Evolutionary conservation across 2,329 filamentous ascomycete species (phyloP).

Genomic region (Cordyceps farinosa): DNA sequence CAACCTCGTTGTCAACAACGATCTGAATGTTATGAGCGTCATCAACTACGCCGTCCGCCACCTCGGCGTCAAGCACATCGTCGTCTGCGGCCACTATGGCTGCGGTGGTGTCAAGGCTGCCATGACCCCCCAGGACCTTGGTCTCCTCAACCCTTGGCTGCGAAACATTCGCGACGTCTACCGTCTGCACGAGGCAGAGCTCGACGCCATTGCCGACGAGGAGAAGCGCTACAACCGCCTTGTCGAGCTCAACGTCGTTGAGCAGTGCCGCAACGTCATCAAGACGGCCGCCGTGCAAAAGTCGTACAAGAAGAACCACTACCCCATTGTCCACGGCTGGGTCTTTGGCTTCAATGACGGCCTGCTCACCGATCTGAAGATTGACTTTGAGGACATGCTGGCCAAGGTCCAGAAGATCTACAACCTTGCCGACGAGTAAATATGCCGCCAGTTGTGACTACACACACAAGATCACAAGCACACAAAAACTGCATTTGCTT

Average conservation of each 20-base stretch:
- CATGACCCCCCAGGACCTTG: conserved; percentile 67
- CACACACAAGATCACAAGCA: background rate
- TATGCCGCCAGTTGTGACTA: background rate
- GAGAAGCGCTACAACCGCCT: conserved; percentile 63
- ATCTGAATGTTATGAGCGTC: conserved; percentile 76
- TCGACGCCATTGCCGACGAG: conserved; percentile 60
- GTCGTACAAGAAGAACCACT: conserved; percentile 59
- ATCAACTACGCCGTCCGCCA: conserved; percentile 84
- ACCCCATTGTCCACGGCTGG: conserved; percentile 70
- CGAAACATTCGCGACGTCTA: conserved; percentile 73
- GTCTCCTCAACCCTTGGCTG: conserved; percentile 70
- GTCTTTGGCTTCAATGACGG: conserved; percentile 68
- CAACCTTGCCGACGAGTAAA: conserved; percentile 43
- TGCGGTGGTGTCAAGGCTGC: conserved; percentile 74
- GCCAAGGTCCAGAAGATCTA: conserved; percentile 62
- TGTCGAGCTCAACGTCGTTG: conserved; percentile 78
- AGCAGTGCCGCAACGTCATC: conserved; percentile 74
- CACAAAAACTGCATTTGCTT: background rate
- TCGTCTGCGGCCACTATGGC: conserved; percentile 76
- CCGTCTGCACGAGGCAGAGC: conserved; percentile 65
- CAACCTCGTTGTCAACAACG: conserved; percentile 76
- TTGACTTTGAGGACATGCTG: conserved; percentile 57
- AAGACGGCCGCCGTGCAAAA: conserved; percentile 79
- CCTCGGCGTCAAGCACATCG: conserved; percentile 76
- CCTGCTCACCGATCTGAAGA: conserved; percentile 60